These are phyloP conservation scores for Rutstroemia sp. DNA, from an alignment of 2,329 filamentous ascomycete species.

Conservation along the genomic window DNA sequence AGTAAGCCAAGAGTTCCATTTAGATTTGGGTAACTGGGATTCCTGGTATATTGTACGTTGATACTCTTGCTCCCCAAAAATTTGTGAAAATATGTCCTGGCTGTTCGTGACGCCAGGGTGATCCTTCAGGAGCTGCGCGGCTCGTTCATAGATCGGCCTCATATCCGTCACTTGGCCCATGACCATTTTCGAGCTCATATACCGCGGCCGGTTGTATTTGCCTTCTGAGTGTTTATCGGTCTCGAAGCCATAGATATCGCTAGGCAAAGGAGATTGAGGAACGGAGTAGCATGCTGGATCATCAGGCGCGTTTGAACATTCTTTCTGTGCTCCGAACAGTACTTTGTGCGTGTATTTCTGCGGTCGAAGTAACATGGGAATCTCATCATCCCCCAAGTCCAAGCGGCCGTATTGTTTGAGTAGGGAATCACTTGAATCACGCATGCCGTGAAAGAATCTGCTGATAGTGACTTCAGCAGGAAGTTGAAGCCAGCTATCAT, in stretches of 20 bases:
- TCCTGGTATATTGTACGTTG: conserved; percentile 28
- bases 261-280: conserved; percentile 42
- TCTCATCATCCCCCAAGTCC: not conserved
- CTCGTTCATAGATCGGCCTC: conserved; percentile 36
- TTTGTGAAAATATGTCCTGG: conserved; percentile 35
- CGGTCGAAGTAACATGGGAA: no score
- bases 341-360: conserved; percentile 44
- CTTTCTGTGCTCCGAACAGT: conserved; percentile 47
- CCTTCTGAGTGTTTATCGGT: conserved; percentile 31
- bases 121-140: conserved; percentile 7
- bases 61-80: conserved; percentile 47
- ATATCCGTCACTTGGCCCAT: conserved; percentile 45
- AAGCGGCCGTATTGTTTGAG: conserved; percentile 17
- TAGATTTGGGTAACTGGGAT: not conserved
- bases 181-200: conserved; percentile 39
- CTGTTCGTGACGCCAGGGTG: not conserved
- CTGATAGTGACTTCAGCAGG: conserved; percentile 48
- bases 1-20: not conserved
- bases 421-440: conserved; percentile 40
- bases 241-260: conserved; percentile 39
- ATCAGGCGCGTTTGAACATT: conserved; percentile 36
- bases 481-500: conserved; percentile 47
- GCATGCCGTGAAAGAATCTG: conserved; percentile 43
- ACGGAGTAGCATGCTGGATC: conserved; percentile 45
- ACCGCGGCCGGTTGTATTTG: conserved; percentile 37